phyloP scores from a whole-genome alignment of 164 flowering plant species.

The Buxus sempervirens region DNA sequence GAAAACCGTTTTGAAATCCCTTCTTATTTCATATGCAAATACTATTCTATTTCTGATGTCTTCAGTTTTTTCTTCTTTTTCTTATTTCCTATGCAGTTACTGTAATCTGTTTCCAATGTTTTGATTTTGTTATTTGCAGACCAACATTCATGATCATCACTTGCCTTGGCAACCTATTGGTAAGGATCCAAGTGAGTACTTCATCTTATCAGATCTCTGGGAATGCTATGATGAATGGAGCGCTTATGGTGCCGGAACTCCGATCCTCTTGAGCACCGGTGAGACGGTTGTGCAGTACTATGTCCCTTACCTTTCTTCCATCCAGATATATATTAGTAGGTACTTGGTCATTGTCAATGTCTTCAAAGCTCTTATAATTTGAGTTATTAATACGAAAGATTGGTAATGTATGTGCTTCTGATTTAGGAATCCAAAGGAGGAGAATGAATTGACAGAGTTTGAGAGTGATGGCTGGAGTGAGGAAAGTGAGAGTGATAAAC shows the following conservation, averaged over 20 bases:
- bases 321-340: conserved; percentile 47
- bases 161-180: neutral
- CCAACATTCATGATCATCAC: conserved; percentile 7
- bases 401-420: neutral
- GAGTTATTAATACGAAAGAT: neutral
- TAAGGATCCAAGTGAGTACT: conserved; percentile 24
- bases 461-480: conserved; percentile 55
- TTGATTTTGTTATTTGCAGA: neutral
- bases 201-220: conserved; percentile 69
- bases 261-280: conserved; percentile 46
- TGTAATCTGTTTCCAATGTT: neutral
- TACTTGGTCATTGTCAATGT: conserved; percentile 25
- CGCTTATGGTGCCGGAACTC: conserved; percentile 77
- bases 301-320: conserved; percentile 74
- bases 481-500: conserved; percentile 45
- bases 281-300: conserved; percentile 68
- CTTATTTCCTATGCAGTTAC: no score
- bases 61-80: no score
- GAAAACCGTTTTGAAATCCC: no score
- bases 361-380: neutral
- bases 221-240: conserved; percentile 77
- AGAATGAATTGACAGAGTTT: conserved; percentile 24
- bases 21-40: no score
- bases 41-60: no score
- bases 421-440: conserved; percentile 28